Percentiles rank a stretch among this genome's conserved stretches.
These are phyloP conservation scores for Russula virescens DNA, from an alignment of 768 basidiomycete species.

Conservation along the genomic window DNA sequence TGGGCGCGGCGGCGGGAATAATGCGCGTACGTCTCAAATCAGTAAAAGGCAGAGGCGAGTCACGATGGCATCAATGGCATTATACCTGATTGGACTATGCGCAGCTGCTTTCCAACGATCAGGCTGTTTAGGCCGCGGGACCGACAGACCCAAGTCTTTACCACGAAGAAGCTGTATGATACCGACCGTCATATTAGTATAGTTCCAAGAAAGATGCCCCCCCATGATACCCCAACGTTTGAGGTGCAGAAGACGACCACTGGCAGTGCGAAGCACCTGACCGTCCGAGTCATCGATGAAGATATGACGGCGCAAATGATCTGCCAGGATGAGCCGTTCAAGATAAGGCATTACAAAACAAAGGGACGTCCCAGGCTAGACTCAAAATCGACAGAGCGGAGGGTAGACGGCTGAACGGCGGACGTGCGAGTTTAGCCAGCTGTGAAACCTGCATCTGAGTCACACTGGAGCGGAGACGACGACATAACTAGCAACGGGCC, in stretches of 20 bases:
- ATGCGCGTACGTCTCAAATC: too few species aligned
- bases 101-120: background rate
- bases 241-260: too few species aligned
- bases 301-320: background rate
- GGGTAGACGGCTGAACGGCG: background rate
- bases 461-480: background rate
- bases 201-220: too few species aligned
- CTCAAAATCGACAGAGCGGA: background rate
- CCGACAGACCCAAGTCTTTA: background rate
- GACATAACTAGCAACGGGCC: conserved; percentile 12
- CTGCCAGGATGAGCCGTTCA: too few species aligned
- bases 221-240: too few species aligned
- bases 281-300: too few species aligned
- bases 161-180: background rate
- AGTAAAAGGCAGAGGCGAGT: background rate
- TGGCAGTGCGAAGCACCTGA: too few species aligned
- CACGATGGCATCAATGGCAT: background rate
- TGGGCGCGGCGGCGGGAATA: background rate
- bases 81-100: background rate
- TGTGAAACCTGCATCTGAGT: background rate
- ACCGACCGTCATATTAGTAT: too few species aligned
- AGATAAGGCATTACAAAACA: background rate
- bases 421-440: background rate
- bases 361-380: background rate
- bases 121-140: too few species aligned